phyloP scores from a whole-genome alignment of 257 asterid genomes.

The Rhazya stricta region DNA sequence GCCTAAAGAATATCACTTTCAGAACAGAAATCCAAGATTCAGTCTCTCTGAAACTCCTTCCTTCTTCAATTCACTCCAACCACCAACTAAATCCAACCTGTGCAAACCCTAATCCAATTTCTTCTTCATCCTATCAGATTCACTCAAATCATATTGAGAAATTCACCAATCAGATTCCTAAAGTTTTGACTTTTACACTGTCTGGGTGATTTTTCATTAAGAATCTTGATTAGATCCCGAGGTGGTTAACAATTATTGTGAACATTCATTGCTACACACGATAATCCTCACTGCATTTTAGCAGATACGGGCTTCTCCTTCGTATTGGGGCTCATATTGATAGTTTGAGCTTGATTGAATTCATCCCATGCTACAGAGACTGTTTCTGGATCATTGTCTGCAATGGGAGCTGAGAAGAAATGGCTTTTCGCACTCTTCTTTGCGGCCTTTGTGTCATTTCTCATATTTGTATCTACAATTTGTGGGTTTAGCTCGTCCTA shows the following conservation, averaged over 20 bases:
- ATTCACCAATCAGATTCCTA: not conserved
- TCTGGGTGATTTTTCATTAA: not conserved
- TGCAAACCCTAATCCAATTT: constrained; percentile 1
- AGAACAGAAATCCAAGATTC: constrained; percentile 9
- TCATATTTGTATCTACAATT: constrained; percentile 67
- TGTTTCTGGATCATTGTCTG: constrained; percentile 3
- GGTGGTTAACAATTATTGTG: not conserved
- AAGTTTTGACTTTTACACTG: not conserved
- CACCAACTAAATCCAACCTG: constrained; percentile 8
- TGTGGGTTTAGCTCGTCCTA: constrained; percentile 77
- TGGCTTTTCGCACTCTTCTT: constrained; percentile 89
- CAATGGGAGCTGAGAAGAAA: constrained; percentile 78
- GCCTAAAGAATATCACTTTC: not conserved
- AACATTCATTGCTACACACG: not conserved
- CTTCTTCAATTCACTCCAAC: constrained; percentile 6
- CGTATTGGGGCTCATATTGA: constrained; percentile 1
- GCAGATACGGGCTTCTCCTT: not conserved
- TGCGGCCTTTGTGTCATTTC: constrained; percentile 73
- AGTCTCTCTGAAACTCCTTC: not conserved
- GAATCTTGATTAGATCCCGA: not conserved
- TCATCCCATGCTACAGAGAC: constrained; percentile 24
- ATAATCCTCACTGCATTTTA: not conserved
- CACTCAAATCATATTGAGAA: not conserved
- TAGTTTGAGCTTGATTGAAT: not conserved
- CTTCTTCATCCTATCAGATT: not conserved